phyloP scores from a whole-genome alignment of 202 grass and related monocot species.

The Schoenoplectus triqueter region DNA sequence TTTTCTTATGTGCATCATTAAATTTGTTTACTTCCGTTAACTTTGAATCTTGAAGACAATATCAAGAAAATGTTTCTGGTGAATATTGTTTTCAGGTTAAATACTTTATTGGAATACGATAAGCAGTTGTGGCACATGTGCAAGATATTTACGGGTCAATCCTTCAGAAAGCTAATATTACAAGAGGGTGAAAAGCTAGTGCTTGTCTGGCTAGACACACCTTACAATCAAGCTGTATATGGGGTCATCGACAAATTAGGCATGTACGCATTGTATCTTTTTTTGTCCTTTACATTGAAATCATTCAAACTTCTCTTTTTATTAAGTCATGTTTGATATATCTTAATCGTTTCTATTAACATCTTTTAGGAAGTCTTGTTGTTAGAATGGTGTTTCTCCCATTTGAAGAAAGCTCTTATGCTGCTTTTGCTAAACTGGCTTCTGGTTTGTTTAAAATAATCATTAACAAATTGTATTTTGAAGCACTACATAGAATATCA shows the following conservation, averaged over 20 bases:
- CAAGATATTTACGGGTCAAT: conserved; percentile 90
- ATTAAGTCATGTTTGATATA: too few species aligned
- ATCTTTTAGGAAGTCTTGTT: too few species aligned
- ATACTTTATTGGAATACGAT: conserved; percentile 68
- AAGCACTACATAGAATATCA: conserved; percentile 33
- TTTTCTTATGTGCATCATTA: conserved; percentile 31
- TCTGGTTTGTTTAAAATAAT: conserved; percentile 66
- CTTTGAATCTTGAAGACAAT: background rate
- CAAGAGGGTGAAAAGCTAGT: conserved; percentile 97
- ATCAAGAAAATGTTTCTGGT: conserved; percentile 18
- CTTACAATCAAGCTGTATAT: conserved; percentile 95
- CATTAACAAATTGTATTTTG: background rate
- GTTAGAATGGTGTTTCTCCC: too few species aligned
- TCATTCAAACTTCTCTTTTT: background rate
- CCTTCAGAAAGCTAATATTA: conserved; percentile 83
- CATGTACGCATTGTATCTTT: conserved; percentile 41
- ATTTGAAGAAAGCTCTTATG: conserved; percentile 95
- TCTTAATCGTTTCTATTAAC: too few species aligned
- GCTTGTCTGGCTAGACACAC: conserved; percentile 90
- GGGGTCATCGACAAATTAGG: conserved; percentile 94
- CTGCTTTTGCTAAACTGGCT: conserved; percentile 74
- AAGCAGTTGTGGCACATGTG: conserved; percentile 91
- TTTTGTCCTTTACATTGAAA: conserved; percentile 2
- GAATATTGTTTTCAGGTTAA: conserved; percentile 59
- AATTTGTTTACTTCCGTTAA: background rate